Percentiles rank a stretch among this genome's conserved stretches.
Conservation (phyloP, 2,329 filamentous ascomycete species). For the Raffaelea ambrosiae region DNA sequence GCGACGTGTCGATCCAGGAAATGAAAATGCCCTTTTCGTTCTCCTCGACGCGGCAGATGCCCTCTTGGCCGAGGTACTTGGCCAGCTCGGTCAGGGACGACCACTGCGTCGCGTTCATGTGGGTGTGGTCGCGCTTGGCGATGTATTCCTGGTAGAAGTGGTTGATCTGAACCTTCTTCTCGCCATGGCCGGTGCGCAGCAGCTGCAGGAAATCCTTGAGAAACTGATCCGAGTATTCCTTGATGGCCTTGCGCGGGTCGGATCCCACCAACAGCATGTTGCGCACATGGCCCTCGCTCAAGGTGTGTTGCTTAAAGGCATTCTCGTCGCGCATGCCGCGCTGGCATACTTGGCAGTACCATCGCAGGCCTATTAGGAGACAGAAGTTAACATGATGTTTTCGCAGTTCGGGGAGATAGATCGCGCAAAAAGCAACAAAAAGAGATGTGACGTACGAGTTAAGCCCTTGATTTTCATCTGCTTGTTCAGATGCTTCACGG, state of each 20-base stretch:
- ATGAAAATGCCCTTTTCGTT: constrained; percentile 78
- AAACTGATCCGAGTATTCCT: constrained; percentile 72
- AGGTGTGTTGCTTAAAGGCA: constrained; percentile 82
- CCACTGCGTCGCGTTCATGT: constrained; percentile 94
- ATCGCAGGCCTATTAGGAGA: constrained; percentile 62
- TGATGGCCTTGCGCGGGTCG: constrained; percentile 75
- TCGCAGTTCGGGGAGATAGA: background rate
- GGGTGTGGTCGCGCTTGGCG: constrained; percentile 66
- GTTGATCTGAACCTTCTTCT: constrained; percentile 84
- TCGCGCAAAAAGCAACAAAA: background rate
- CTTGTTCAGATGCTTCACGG: constrained; percentile 84
- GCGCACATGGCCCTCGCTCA: constrained; percentile 80
- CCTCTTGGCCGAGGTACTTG: constrained; percentile 76
- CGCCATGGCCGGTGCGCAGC: constrained; percentile 75
- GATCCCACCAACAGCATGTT: constrained; percentile 83
- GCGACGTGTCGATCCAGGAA: constrained; percentile 84
- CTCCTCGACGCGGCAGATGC: constrained; percentile 85
- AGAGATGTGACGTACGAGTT: constrained; percentile 11
- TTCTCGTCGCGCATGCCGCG: constrained; percentile 71
- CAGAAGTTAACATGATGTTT: background rate
- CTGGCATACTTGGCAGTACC: constrained; percentile 83
- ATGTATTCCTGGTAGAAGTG: constrained; percentile 96
- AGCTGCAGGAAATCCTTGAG: constrained; percentile 70
- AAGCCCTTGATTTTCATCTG: constrained; percentile 73
- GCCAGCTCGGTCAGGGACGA: constrained; percentile 81